Percentiles rank a stretch among this genome's conserved stretches.
phyloP scores from a whole-genome alignment of 2,329 filamentous ascomycete species.

The Scedosporium boydii region DNA sequence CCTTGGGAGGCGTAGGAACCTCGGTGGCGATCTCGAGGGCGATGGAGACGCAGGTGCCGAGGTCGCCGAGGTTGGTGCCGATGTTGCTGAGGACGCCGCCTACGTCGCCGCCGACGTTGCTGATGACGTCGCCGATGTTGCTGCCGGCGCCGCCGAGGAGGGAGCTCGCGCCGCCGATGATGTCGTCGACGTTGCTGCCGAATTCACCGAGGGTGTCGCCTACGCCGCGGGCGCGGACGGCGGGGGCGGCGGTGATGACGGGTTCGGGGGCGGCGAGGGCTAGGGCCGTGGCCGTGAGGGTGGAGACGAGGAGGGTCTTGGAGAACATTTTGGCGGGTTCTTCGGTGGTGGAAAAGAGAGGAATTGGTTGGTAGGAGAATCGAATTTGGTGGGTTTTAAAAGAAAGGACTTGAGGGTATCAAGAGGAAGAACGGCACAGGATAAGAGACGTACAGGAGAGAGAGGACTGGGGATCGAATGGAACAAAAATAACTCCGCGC shows the following conservation, averaged over 20 bases:
- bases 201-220: background rate
- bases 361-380: background rate
- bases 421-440: background rate
- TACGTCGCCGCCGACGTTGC: background rate
- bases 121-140: background rate
- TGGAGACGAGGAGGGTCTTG: slow-evolving; percentile 8
- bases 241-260: slow-evolving; percentile 10
- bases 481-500: background rate
- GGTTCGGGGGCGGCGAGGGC: slow-evolving; percentile 9
- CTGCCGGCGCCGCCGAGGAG: slow-evolving; percentile 1
- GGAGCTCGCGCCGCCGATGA: slow-evolving; percentile 5
- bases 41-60: slow-evolving; percentile 8
- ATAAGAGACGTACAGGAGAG: background rate
- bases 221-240: background rate
- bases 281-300: slow-evolving; percentile 8
- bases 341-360: background rate
- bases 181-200: slow-evolving; percentile 7
- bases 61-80: background rate
- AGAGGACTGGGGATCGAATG: background rate
- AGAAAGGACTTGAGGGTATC: background rate
- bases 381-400: background rate
- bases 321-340: slow-evolving; percentile 8
- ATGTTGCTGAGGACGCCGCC: background rate
- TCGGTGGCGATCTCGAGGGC: slow-evolving; percentile 6
- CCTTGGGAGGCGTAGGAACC: slow-evolving; percentile 7